These are phyloP conservation scores for Cardamine chenopodiifolia DNA, from an alignment of 345 rosid genomes.

Conservation along the genomic window DNA sequence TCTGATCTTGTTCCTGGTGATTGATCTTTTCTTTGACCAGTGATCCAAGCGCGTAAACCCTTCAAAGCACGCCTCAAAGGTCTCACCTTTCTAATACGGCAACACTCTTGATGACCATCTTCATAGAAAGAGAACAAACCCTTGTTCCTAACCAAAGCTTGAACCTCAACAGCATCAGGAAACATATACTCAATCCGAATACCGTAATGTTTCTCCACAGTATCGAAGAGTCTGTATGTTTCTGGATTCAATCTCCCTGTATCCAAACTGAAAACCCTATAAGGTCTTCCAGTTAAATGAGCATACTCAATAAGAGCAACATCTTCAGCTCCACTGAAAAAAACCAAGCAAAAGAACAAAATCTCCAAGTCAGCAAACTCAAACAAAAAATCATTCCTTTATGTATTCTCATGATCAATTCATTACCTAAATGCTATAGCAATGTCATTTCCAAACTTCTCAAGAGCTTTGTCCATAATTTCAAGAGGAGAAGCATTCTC, in stretches of 20 bases:
- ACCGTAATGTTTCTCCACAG: slow-evolving; percentile 81
- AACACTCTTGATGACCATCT: slow-evolving; percentile 98
- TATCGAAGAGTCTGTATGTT: slow-evolving; percentile 72
- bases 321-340: slow-evolving; percentile 93
- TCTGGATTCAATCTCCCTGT: slow-evolving; percentile 94
- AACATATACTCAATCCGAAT: slow-evolving; percentile 89
- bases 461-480: slow-evolving; percentile 86
- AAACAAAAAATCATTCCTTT: background rate
- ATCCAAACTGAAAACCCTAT: slow-evolving; percentile 89
- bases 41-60: slow-evolving; percentile 94
- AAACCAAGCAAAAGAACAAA: background rate
- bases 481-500: slow-evolving; percentile 80
- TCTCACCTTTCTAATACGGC: slow-evolving; percentile 95
- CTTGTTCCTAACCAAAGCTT: slow-evolving; percentile 86
- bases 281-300: slow-evolving; percentile 77
- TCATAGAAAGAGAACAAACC: slow-evolving; percentile 96
- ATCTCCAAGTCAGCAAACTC: background rate
- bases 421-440: slow-evolving; percentile 92
- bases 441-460: slow-evolving; percentile 77
- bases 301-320: slow-evolving; percentile 94
- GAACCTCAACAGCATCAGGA: slow-evolving; percentile 96
- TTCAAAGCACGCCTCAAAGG: slow-evolving; percentile 89
- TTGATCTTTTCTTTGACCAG: slow-evolving; percentile 95
- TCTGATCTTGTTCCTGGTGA: slow-evolving; percentile 85
- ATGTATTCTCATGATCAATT: background rate